Evolutionary conservation across 345 rosid species (phyloP), one percentile per base, ranked within the genome.

Genomic region (Triadica sebifera): DNA sequence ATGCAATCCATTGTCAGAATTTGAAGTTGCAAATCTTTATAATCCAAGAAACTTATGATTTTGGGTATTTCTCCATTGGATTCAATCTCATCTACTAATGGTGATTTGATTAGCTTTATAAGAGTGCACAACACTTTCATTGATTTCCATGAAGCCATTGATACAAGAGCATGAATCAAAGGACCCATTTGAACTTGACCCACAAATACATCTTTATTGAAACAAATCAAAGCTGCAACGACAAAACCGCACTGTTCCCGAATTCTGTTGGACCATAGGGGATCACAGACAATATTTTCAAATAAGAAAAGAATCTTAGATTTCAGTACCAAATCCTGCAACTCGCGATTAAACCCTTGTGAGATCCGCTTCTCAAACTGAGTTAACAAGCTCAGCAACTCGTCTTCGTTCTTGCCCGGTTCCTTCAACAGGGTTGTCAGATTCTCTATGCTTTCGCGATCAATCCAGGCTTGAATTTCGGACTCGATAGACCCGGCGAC

Each of bases 391-490:
- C 55, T 52, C 64, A 78, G 71, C 77, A 87, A 57, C 79, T 81
- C 89, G 58, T 89, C 87, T 62, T 81, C 70, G 17, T 12, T 55
- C 17, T 3, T 38, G 1, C 11, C 37, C 7, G 73, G 73, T 22
- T 81, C 86, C 57, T 81, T 65, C 71, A 90, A 77, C 5, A 65
- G 75, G 16, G 73, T 45, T 1, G 76, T 65, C 29, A 90, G 75
- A 47, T 67, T 85, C 66, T 87, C 91, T 43, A 89, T 37, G 43
- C 82, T 85, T 72, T 86, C 96, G 6, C 96, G 85, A 65, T 90
- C 93, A 57, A 90, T 90, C 96, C 91, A 89, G 3, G 89, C 87
- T 65, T 90, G 96, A 65, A 90, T 86, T 78, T 90, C 91, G 0
- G 73, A 70, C 86, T 76, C 91, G 70, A 89, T 86, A 16, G 89